phyloP scores from a whole-genome alignment of 129 eudicot genomes.

The Kitagawia praeruptora region DNA sequence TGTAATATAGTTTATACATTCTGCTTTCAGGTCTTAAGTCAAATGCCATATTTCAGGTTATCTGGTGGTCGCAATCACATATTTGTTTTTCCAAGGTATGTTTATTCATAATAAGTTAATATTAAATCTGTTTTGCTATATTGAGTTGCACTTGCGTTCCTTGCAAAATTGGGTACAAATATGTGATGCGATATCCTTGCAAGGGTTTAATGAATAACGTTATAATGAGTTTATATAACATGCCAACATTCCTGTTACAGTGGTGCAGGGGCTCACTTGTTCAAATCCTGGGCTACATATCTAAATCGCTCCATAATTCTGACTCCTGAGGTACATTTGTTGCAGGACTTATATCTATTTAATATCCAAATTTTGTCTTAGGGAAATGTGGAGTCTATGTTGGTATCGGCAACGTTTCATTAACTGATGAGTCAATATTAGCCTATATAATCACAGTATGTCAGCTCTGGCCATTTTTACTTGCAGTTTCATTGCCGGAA shows the following conservation, averaged over 20 bases:
- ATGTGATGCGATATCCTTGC: background rate
- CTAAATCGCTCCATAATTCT: conserved; percentile 85
- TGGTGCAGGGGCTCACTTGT: conserved; percentile 98
- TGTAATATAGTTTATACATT: conserved; percentile 7
- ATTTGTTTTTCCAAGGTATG: conserved; percentile 92
- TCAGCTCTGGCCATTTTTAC: background rate
- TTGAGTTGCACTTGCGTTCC: background rate
- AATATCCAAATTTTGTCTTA: background rate
- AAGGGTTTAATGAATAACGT: background rate
- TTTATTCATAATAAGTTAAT: background rate
- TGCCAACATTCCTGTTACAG: conserved; percentile 27
- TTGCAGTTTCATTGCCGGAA: background rate
- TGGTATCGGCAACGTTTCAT: background rate
- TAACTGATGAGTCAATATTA: background rate
- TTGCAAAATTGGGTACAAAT: background rate
- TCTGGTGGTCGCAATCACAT: conserved; percentile 92
- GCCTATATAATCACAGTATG: background rate
- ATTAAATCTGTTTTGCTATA: no score
- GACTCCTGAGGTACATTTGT: conserved; percentile 72
- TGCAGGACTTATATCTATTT: background rate
- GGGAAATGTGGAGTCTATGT: background rate
- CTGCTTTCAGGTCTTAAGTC: conserved; percentile 77
- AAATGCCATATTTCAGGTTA: conserved; percentile 91
- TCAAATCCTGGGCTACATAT: conserved; percentile 86
- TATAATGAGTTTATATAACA: background rate